Evolutionary conservation across 768 basidiomycete species (phyloP).

Genomic region (Amanita muscaria): DNA sequence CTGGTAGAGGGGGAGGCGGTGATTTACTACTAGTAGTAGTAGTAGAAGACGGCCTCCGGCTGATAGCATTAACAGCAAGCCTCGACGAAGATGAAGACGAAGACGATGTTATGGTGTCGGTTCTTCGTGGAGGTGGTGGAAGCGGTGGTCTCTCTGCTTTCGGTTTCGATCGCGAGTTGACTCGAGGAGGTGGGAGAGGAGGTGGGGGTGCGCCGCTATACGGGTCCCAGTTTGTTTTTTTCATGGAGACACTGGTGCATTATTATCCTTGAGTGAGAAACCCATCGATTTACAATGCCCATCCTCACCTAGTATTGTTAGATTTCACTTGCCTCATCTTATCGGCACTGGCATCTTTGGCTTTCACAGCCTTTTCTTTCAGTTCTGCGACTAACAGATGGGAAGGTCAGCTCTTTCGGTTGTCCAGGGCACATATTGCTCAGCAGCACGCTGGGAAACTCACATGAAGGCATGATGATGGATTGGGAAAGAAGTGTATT

Average conservation of each 20-base stretch:
- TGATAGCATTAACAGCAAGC: too few relatives aligned
- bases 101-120: constrained; percentile 8
- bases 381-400: constrained; percentile 47
- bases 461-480: constrained; percentile 27
- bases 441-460: constrained; percentile 1
- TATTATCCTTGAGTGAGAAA: neutral
- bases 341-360: constrained; percentile 45
- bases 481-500: too few relatives aligned
- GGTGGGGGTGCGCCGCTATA: constrained; percentile 45
- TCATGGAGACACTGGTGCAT: constrained; percentile 43
- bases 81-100: neutral
- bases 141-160: constrained; percentile 16
- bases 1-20: constrained; percentile 1
- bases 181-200: constrained; percentile 36
- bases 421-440: too few relatives aligned
- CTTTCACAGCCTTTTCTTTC: constrained; percentile 54
- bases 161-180: constrained; percentile 25
- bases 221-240: constrained; percentile 58
- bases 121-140: constrained; percentile 31
- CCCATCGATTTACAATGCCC: too few relatives aligned
- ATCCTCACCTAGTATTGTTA: constrained; percentile 37
- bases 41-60: too few relatives aligned
- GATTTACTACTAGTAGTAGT: too few relatives aligned
- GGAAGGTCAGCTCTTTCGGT: constrained; percentile 3
- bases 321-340: constrained; percentile 49